phyloP scores from a whole-genome alignment of 1,284 basidiomycete species.

The Ceraceosorus bombacis region DNA sequence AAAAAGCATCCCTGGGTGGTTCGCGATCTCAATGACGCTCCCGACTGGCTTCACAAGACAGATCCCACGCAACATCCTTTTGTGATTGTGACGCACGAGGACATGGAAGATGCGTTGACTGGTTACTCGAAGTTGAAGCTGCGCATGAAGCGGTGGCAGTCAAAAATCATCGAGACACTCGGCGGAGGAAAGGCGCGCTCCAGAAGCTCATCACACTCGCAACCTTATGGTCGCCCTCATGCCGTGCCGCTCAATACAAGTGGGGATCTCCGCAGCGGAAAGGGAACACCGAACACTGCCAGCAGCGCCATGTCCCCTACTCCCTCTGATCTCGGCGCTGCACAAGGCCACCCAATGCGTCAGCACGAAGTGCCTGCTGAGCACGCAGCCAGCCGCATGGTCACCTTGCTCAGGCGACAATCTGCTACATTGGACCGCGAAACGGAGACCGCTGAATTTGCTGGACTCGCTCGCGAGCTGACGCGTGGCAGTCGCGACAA shows the following conservation, averaged over 20 bases:
- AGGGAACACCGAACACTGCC: not conserved
- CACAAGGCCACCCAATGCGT: no score
- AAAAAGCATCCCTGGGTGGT: conserved; percentile 78
- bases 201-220: not conserved
- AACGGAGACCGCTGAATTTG: no score
- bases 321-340: no score
- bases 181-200: conserved; percentile 3
- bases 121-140: conserved; percentile 42
- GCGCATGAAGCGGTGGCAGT: conserved; percentile 33
- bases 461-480: no score
- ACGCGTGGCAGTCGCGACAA: no score
- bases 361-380: no score
- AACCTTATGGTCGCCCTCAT: no score
- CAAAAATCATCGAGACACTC: conserved; percentile 30
- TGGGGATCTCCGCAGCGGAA: no score
- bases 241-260: no score
- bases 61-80: conserved; percentile 58
- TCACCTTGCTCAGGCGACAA: no score
- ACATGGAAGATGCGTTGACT: conserved; percentile 63
- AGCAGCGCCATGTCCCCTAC: not conserved
- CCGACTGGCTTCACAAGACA: conserved; percentile 72
- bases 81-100: conserved; percentile 68
- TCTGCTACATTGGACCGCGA: no score
- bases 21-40: conserved; percentile 63
- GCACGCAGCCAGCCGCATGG: no score